A percentile compares a stretch with the other conserved stretches of the same genome.
These are phyloP conservation scores for Ciborinia camelliae DNA, from an alignment of 2,329 filamentous ascomycete species.

Conservation along the genomic window DNA sequence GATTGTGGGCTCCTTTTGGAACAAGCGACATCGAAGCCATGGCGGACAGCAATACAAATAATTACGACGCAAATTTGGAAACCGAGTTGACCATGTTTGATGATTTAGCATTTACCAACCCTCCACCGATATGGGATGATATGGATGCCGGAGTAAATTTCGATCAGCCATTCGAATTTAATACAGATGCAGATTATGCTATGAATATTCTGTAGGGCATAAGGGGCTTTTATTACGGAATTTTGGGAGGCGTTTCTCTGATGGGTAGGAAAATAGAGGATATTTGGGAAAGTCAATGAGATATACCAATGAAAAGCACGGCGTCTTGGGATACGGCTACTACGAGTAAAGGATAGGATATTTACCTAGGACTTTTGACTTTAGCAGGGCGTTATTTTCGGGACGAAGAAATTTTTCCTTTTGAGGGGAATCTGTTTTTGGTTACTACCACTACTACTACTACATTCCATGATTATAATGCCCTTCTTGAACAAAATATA, in stretches of 20 bases:
- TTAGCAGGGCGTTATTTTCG: slow-evolving; percentile 14
- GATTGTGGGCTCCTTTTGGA: slow-evolving; percentile 46
- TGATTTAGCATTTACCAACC: slow-evolving; percentile 29
- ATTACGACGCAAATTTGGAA: slow-evolving; percentile 34
- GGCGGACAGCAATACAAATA: slow-evolving; percentile 37
- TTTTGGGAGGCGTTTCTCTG: slow-evolving; percentile 23
- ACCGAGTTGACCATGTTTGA: slow-evolving; percentile 34
- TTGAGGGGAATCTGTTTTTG: not conserved
- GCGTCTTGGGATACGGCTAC: slow-evolving; percentile 20
- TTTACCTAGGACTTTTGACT: slow-evolving; percentile 8
- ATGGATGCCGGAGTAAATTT: slow-evolving; percentile 45
- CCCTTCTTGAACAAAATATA: not conserved
- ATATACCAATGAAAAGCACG: slow-evolving; percentile 28
- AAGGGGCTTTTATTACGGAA: slow-evolving; percentile 15
- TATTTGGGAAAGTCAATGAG: slow-evolving; percentile 7
- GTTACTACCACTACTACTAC: slow-evolving; percentile 1
- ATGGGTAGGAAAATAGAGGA: slow-evolving; percentile 19
- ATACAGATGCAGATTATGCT: slow-evolving; percentile 44
- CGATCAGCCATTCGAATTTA: slow-evolving; percentile 52
- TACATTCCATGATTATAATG: slow-evolving; percentile 3
- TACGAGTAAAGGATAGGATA: slow-evolving; percentile 12
- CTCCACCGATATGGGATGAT: slow-evolving; percentile 48
- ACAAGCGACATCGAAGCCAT: slow-evolving; percentile 41
- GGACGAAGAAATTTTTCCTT: not conserved
- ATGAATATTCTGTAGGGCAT: slow-evolving; percentile 39